Evolutionary conservation across 495 filamentous ascomycete genomes (phyloP), one percentile per base, ranked within the genome.

Genomic region (Neurospora cerealis): DNA sequence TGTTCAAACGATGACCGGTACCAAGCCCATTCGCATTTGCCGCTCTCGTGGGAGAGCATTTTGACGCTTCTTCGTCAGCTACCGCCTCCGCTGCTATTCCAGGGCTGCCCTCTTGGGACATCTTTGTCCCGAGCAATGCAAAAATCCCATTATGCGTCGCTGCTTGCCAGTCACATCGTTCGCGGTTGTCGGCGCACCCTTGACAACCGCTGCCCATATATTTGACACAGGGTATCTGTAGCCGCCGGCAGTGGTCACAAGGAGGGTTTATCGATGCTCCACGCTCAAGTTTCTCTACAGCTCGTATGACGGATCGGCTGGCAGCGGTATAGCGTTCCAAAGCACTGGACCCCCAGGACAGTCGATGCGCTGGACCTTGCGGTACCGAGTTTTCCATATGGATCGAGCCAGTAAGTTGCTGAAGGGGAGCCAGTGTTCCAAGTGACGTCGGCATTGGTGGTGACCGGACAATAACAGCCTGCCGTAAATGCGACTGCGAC

Each of bases 101-200:
- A 69, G 19, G 48, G 32, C 11, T 21, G 32, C 3, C 2, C 60
- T 44, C 10, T 28, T n/a, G 38, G 40, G 44, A 36, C 48, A 6
- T 24, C 7, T 38, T 7, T 24, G 46, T 41, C 46, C 38, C 38
- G 9, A 39, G 38, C 9, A 39, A 39, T 39, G 38, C 10, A 39
- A 39, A 39, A 3, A 11, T 39, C 1, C 19, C 93, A 0, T 90
- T 88, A 69, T 93, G 89, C 44, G 88, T 90, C 69, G 95, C 87
- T 72, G 91, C 89, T 74, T 89, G 90, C 93, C 93, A 97, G 32
- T 87, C 89, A 80, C 93, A 97, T 74, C 92, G 94, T 17, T 92
- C 92, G 78, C 96, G 93, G 81, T 95, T 95, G 80, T 92, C 93
- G 2, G 93, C 96, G 81, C 93, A 97, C 42, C 92, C 93, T 80